A percentile compares a stretch with the other conserved stretches of the same genome.
These are phyloP conservation scores for Auriscalpium vulgare DNA, from an alignment of 768 basidiomycete species.

Conservation along the genomic window DNA sequence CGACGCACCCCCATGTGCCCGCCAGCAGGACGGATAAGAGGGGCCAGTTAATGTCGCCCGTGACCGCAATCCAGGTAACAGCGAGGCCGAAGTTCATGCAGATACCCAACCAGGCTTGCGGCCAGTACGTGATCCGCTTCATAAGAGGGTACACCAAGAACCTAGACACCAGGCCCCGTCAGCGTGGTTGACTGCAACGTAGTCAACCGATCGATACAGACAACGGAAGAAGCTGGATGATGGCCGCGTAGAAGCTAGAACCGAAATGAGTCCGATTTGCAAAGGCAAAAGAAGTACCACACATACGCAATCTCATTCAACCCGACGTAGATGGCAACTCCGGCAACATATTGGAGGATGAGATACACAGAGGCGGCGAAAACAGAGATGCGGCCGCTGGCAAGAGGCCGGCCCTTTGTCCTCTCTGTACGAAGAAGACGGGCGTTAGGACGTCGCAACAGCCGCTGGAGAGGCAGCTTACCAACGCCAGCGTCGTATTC, in stretches of 20 bases:
- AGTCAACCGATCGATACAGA: slow-evolving; percentile 3
- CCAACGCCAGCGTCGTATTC: slow-evolving; percentile 27
- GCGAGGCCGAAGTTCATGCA: slow-evolving; percentile 44
- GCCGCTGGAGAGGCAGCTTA: neutral
- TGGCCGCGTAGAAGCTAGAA: slow-evolving; percentile 9
- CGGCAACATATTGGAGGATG: slow-evolving; percentile 12
- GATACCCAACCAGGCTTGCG: slow-evolving; percentile 51
- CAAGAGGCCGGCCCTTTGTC: slow-evolving; percentile 10
- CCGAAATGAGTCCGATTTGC: neutral
- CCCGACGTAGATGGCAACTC: slow-evolving; percentile 10
- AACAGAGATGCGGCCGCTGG: slow-evolving; percentile 15
- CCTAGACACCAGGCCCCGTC: slow-evolving; percentile 1
- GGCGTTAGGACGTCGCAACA: neutral
- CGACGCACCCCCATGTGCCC: slow-evolving; percentile 17
- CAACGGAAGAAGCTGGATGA: slow-evolving; percentile 15
- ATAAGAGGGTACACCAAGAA: slow-evolving; percentile 40
- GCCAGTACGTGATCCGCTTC: slow-evolving; percentile 53
- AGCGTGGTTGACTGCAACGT: too few species aligned
- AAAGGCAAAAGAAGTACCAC: neutral
- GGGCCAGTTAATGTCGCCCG: slow-evolving; percentile 22
- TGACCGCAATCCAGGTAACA: slow-evolving; percentile 41
- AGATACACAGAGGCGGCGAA: slow-evolving; percentile 14
- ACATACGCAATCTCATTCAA: slow-evolving; percentile 8
- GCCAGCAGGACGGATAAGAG: slow-evolving; percentile 12
- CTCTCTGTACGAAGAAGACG: neutral